These are phyloP conservation scores for Trichophyton schoenleinii DNA, from an alignment of 2,329 filamentous ascomycete genomes.

Conservation along the genomic window DNA sequence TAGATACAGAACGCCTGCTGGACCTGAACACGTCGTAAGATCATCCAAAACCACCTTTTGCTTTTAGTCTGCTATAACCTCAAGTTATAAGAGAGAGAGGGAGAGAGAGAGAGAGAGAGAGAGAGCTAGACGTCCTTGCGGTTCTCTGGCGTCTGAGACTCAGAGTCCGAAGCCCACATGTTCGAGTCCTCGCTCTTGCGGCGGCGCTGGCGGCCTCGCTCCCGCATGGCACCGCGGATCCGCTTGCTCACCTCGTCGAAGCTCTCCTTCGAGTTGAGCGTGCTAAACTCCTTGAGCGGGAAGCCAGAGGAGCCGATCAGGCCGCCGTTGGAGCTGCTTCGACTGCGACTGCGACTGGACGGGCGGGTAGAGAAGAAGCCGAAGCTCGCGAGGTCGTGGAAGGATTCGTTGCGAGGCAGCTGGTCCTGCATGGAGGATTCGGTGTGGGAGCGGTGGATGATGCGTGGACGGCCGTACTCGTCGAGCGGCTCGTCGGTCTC, in stretches of 20 bases:
- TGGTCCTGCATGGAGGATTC: conserved; percentile 27
- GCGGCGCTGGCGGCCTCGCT: conserved; percentile 53
- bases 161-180: conserved; percentile 26
- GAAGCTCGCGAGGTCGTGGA: conserved; percentile 75
- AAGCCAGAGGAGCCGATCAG: conserved; percentile 50
- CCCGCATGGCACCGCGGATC: conserved; percentile 73
- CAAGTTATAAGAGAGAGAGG: too few species aligned
- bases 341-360: conserved; percentile 54
- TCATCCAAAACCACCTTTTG: conserved; percentile 1
- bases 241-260: conserved; percentile 74
- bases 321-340: conserved; percentile 56
- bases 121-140: conserved; percentile 25
- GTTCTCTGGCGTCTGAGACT: conserved; percentile 24
- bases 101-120: neutral
- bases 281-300: conserved; percentile 57
- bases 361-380: conserved; percentile 84
- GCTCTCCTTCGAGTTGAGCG: conserved; percentile 52
- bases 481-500: conserved; percentile 10
- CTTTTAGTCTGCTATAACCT: neutral
- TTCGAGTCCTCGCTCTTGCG: conserved; percentile 35
- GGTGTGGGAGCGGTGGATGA: neutral
- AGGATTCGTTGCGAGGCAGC: conserved; percentile 80
- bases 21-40: neutral
- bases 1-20: conserved; percentile 1
- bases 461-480: conserved; percentile 16